These are phyloP conservation scores for Astragalus membranaceus DNA, from an alignment of 306 rosid genomes.

Conservation along the genomic window DNA sequence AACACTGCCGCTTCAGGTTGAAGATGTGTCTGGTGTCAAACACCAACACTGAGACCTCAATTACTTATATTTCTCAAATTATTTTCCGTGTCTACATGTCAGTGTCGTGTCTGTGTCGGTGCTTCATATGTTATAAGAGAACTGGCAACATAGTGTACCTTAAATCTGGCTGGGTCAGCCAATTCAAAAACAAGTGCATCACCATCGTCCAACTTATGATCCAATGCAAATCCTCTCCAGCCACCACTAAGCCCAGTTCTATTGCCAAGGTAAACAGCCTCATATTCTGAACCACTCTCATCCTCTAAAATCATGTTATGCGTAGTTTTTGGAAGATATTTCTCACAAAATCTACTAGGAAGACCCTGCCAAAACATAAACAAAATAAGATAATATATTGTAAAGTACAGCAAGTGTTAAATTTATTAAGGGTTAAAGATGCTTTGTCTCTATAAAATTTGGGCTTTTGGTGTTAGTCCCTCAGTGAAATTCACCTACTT, in stretches of 20 bases:
- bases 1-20: no score
- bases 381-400: background rate
- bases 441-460: no score
- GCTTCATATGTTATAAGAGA: background rate
- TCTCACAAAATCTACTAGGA: slow-evolving; percentile 53
- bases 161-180: slow-evolving; percentile 48
- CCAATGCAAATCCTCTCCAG: slow-evolving; percentile 81
- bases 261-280: slow-evolving; percentile 43
- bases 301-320: slow-evolving; percentile 48
- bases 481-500: no score
- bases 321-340: slow-evolving; percentile 44
- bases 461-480: no score
- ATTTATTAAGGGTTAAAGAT: background rate
- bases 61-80: no score
- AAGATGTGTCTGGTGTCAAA: no score
- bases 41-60: no score
- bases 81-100: no score
- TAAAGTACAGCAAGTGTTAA: background rate
- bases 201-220: slow-evolving; percentile 72
- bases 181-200: slow-evolving; percentile 76
- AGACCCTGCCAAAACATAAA: slow-evolving; percentile 40
- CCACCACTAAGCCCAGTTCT: slow-evolving; percentile 74
- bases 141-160: slow-evolving; percentile 30
- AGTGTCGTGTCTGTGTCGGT: no score
- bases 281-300: slow-evolving; percentile 51